A percentile compares a stretch with the other conserved stretches of the same genome.
Evolutionary conservation across 805 yeast species (phyloP).

Genomic region (Suhomyces tanzawaensis): DNA sequence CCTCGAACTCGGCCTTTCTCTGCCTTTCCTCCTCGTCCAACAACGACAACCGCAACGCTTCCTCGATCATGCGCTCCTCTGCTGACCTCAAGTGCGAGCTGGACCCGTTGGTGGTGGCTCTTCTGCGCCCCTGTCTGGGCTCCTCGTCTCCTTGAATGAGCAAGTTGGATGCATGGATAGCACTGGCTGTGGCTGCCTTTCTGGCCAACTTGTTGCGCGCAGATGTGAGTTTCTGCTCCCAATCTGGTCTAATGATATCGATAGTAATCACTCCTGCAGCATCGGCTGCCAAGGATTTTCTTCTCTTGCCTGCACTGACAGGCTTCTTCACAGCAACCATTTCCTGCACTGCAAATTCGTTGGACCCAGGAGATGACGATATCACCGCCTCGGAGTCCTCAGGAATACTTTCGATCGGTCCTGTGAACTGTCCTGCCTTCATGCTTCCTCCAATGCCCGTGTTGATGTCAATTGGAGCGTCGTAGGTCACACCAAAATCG

Average conservation of each 20-base stretch:
- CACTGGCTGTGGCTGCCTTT: slow-evolving; percentile 90
- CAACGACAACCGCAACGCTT: slow-evolving; percentile 73
- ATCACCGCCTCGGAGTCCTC: slow-evolving; percentile 5
- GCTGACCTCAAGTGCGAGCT: slow-evolving; percentile 18
- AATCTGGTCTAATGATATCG: slow-evolving; percentile 86
- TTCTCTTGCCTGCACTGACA: slow-evolving; percentile 15
- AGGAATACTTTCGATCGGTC: slow-evolving; percentile 9
- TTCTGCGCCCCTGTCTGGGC: slow-evolving; percentile 26
- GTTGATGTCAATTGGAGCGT: slow-evolving; percentile 52
- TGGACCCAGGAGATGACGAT: slow-evolving; percentile 1
- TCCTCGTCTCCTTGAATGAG: slow-evolving; percentile 36
- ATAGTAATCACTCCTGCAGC: slow-evolving; percentile 73
- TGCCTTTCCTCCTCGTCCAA: slow-evolving; percentile 64
- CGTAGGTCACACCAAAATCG: slow-evolving; percentile 79
- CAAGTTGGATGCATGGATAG: slow-evolving; percentile 84
- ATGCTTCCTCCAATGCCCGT: slow-evolving; percentile 58
- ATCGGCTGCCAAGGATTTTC: slow-evolving; percentile 57
- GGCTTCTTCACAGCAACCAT: not conserved
- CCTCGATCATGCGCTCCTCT: slow-evolving; percentile 77
- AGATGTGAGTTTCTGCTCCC: slow-evolving; percentile 72
- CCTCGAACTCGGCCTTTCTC: slow-evolving; percentile 12
- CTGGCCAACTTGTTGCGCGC: slow-evolving; percentile 80
- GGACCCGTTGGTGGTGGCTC: slow-evolving; percentile 5
- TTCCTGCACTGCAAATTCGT: slow-evolving; percentile 19
- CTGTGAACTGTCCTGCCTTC: slow-evolving; percentile 44